Evolutionary conservation across 768 basidiomycete species (phyloP).

Genomic region (Suillus brevipes): DNA sequence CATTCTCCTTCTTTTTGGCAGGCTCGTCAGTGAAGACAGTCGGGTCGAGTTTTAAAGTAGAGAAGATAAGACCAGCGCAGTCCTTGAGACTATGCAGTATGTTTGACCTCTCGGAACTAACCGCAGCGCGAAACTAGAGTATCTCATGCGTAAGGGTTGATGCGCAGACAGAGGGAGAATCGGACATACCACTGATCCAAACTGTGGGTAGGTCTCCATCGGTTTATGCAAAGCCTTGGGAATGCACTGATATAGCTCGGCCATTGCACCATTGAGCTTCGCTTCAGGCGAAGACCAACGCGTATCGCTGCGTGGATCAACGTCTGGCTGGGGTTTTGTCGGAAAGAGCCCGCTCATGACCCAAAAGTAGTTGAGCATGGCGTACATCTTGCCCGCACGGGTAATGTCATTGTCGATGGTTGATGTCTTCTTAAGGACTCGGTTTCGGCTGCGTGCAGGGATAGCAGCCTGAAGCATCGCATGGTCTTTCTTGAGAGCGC

Average conservation of each 20-base stretch:
- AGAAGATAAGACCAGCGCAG: neutral
- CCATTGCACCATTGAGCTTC: neutral
- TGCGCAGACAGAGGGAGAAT: neutral
- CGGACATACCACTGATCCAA: neutral
- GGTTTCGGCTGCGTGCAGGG: neutral
- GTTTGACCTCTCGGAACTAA: too few relatives aligned
- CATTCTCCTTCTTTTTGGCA: neutral
- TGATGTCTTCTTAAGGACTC: neutral
- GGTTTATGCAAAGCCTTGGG: neutral
- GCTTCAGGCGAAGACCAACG: neutral
- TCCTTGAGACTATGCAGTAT: neutral
- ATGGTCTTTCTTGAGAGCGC: neutral
- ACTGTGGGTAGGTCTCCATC: slow-evolving; percentile 1
- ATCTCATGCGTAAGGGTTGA: neutral
- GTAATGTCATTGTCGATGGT: neutral
- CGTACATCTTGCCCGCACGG: slow-evolving; percentile 3
- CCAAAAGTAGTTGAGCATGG: slow-evolving; percentile 7
- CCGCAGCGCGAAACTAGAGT: neutral
- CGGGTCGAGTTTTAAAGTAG: neutral
- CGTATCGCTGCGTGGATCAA: neutral
- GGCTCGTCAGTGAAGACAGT: neutral
- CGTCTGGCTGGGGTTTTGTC: neutral
- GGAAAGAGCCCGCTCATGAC: slow-evolving; percentile 8
- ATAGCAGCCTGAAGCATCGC: neutral
- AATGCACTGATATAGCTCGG: neutral